phyloP scores from a whole-genome alignment of 495 filamentous ascomycete species.

The Penicillium soppii region DNA sequence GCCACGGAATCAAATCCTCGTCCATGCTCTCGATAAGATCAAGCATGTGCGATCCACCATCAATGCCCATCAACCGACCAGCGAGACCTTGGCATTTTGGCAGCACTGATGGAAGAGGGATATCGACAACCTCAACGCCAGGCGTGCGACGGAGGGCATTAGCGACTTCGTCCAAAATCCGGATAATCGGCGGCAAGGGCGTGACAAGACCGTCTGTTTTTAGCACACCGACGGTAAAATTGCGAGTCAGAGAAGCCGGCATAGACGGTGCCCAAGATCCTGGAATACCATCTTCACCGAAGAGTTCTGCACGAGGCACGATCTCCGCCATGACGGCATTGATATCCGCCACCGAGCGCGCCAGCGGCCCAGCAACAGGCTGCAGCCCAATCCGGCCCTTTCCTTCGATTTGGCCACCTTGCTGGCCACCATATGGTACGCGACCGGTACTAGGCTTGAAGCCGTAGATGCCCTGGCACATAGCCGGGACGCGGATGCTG shows the following conservation, averaged over 20 bases:
- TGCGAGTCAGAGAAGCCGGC: conserved; percentile 12
- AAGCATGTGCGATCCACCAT: conserved; percentile 53
- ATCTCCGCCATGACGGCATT: conserved; percentile 51
- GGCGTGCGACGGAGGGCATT: conserved; percentile 35
- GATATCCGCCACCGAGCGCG: conserved; percentile 43
- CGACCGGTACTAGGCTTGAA: conserved; percentile 60
- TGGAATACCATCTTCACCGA: conserved; percentile 50
- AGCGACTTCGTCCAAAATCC: conserved; percentile 53
- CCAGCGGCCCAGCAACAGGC: conserved; percentile 51
- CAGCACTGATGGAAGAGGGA: conserved; percentile 48
- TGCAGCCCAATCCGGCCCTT: conserved; percentile 43
- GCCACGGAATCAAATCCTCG: conserved; percentile 61
- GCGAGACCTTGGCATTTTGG: conserved; percentile 53
- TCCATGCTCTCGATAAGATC: conserved; percentile 51
- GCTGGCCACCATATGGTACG: conserved; percentile 52
- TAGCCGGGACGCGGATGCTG: conserved; percentile 58
- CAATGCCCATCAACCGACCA: conserved; percentile 56
- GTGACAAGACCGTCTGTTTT: conserved; percentile 55
- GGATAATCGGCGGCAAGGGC: conserved; percentile 58
- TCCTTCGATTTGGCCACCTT: conserved; percentile 38
- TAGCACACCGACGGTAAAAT: conserved; percentile 54
- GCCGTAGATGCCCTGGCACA: conserved; percentile 57
- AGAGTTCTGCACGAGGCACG: conserved; percentile 45
- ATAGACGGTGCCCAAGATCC: conserved; percentile 43
- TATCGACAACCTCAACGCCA: conserved; percentile 53